Evolutionary conservation across 352 stramenopile species (phyloP), one percentile per base, ranked within the genome.

Genomic region (Lagenidium giganteum): DNA sequence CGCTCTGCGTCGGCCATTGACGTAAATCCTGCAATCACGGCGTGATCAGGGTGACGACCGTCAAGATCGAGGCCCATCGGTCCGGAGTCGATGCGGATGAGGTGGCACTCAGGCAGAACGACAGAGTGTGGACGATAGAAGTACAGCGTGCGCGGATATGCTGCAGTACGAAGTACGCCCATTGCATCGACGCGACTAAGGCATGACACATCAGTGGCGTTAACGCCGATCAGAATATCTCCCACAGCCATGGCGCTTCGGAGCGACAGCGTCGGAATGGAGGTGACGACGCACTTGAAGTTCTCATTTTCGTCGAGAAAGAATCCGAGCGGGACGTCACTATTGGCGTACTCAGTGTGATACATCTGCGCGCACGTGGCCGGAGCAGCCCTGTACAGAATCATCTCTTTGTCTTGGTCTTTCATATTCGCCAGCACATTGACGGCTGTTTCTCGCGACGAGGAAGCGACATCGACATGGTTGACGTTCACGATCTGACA

Each of bases 401-500:
- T 45, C 14, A 86, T 51, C 8, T 79, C 51, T 49, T 86, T 86
- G 17, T 76, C 62, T 29, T 71, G 48, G 14, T 83, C 60, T 45
- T 55, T 64, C 20, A 78, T 31, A 1, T 26, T 42, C 16, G 47
- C 40, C 4, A 86, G 51, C 26, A 71, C 8, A 0, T 58, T 43
- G n/a, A 65, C 46, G 4, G 80, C 63, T 8, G 61, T 49, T 34
- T 83, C 57, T 6, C 70, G 63, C 3, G 60, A 26, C 4, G 36
- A 42, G 3, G n/a, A 40, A 5, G 73, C 77, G 7, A 82, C 66
- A 21, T 82, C 68, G 4, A 37, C 32, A n/a, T 55, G 63, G 42
- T 86, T 83, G 17, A 86, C 62, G 31, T 57, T 51, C 29, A 86
- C 36, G 27, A 86, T 70, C 22, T 73, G 70, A 24, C 70, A 82